Evolutionary conservation across 768 basidiomycete species (phyloP).

Genomic region (Erythrobasidium yunnanense): DNA sequence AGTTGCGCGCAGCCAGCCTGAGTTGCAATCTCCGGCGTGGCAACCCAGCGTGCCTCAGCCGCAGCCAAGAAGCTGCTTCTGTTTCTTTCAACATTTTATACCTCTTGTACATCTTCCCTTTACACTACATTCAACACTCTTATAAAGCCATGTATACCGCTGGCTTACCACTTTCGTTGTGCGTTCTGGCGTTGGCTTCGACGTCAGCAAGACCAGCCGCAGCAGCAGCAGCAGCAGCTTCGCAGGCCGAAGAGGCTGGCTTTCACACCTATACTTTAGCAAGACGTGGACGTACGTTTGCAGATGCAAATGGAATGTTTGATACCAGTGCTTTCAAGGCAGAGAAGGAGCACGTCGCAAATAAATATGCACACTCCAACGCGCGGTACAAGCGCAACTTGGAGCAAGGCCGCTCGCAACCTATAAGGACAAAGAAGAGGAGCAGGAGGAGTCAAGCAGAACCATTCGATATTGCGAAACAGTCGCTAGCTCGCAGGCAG

Average conservation of each 20-base stretch:
- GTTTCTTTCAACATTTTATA: no score
- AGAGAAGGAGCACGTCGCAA: conserved; percentile 14
- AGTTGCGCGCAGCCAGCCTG: no score
- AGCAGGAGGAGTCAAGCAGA: neutral
- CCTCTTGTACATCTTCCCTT: no score
- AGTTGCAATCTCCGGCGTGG: no score
- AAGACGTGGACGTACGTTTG: neutral
- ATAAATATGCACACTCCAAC: conserved; percentile 20
- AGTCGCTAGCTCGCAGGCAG: neutral
- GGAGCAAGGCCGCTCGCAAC: neutral
- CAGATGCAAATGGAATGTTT: conserved; percentile 16
- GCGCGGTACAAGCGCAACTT: conserved; percentile 19
- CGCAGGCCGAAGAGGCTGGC: neutral
- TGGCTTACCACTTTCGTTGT: no score
- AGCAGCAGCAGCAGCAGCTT: neutral
- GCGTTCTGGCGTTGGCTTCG: no score
- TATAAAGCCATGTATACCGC: no score
- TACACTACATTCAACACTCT: no score
- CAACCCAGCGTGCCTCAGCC: no score
- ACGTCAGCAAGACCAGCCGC: no score
- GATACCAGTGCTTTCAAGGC: neutral
- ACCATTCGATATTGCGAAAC: conserved; percentile 2
- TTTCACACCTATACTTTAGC: neutral
- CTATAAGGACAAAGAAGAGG: neutral
- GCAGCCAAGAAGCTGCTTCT: no score